These are phyloP conservation scores for Taiozyma sp. DNA, from an alignment of 1,139 yeast genomes.

Conservation along the genomic window DNA sequence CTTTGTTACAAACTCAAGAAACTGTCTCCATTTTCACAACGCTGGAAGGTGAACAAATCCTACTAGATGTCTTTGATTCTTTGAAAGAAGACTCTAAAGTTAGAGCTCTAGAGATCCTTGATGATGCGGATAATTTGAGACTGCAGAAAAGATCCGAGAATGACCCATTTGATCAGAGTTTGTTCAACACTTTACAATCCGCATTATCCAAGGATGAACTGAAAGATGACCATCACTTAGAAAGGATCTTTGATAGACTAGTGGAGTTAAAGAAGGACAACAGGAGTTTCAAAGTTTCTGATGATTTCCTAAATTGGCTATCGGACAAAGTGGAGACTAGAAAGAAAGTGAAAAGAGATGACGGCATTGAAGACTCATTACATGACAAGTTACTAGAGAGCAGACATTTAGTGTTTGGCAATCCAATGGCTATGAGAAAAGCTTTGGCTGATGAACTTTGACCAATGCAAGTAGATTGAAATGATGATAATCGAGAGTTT, in stretches of 20 bases:
- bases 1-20: conserved; percentile 31
- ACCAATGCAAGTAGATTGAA: neutral
- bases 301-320: conserved; percentile 57
- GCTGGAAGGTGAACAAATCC: conserved; percentile 10
- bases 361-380: conserved; percentile 30
- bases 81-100: conserved; percentile 21
- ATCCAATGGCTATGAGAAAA: conserved; percentile 65
- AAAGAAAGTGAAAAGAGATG: conserved; percentile 24
- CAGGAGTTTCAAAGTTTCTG: conserved; percentile 24
- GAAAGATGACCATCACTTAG: conserved; percentile 36
- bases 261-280: conserved; percentile 30
- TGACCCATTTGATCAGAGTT: conserved; percentile 1
- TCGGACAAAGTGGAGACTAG: conserved; percentile 44
- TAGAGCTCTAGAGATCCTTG: conserved; percentile 24
- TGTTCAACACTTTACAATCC: conserved; percentile 15
- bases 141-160: conserved; percentile 15
- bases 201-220: conserved; percentile 24
- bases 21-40: conserved; percentile 14
- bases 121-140: conserved; percentile 12
- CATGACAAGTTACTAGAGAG: conserved; percentile 47
- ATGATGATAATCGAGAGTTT: too few relatives aligned
- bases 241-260: conserved; percentile 39
- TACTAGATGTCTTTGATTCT: conserved; percentile 20
- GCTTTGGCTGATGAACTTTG: conserved; percentile 51
- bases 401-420: conserved; percentile 75